Evolutionary conservation across 805 yeast genomes (phyloP).

Genomic region (Jamesozyma hellenica): DNA sequence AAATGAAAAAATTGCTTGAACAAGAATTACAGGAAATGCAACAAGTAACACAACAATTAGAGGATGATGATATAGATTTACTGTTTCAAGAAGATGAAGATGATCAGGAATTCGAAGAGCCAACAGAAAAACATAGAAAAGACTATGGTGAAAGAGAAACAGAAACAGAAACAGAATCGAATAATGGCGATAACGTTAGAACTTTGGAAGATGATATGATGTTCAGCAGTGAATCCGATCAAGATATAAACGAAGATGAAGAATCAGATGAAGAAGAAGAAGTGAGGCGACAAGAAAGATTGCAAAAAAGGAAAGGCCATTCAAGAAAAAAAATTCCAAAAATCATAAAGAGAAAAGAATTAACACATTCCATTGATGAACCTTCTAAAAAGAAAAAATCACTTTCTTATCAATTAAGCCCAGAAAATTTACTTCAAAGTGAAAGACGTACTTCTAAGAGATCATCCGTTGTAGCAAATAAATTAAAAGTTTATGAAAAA

Average conservation of each 20-base stretch:
- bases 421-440: slow-evolving; percentile 42
- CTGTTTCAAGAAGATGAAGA: slow-evolving; percentile 57
- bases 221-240: slow-evolving; percentile 26
- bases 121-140: slow-evolving; percentile 23
- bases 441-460: slow-evolving; percentile 69
- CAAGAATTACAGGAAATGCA: slow-evolving; percentile 44
- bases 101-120: slow-evolving; percentile 38
- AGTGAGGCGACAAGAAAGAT: slow-evolving; percentile 35
- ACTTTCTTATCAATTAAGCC: slow-evolving; percentile 31
- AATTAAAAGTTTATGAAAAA: slow-evolving; percentile 64
- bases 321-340: slow-evolving; percentile 23
- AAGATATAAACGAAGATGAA: slow-evolving; percentile 33
- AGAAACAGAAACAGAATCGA: slow-evolving; percentile 14
- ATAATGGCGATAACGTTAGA: slow-evolving; percentile 11
- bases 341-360: slow-evolving; percentile 26
- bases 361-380: slow-evolving; percentile 23
- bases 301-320: slow-evolving; percentile 15
- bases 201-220: slow-evolving; percentile 24
- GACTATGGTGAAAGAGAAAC: slow-evolving; percentile 15
- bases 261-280: slow-evolving; percentile 56
- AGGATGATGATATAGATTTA: slow-evolving; percentile 65
- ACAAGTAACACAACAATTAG: slow-evolving; percentile 39
- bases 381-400: slow-evolving; percentile 9
- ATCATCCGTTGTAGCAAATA: slow-evolving; percentile 64
- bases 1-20: slow-evolving; percentile 61